A percentile compares a stretch with the other conserved stretches of the same genome.
Evolutionary conservation across 345 rosid species (phyloP).

Genomic region (Aegle marmelos): DNA sequence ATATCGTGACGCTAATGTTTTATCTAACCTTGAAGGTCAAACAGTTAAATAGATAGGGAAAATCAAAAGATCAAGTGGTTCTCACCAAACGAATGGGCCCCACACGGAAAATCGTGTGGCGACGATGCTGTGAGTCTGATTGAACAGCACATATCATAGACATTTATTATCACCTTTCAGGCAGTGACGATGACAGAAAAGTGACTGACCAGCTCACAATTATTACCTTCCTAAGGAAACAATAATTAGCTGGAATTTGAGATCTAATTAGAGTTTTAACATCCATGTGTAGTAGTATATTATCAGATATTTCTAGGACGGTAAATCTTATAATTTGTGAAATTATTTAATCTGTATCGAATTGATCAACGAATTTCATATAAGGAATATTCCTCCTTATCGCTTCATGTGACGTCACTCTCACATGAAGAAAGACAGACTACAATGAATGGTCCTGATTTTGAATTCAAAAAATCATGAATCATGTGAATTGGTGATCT

Average conservation of each 20-base stretch:
- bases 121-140: neutral
- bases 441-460: neutral
- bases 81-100: neutral
- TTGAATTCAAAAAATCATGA: neutral
- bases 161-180: neutral
- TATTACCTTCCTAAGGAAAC: neutral
- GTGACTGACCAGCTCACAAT: neutral
- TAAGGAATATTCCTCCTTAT: conserved; percentile 26
- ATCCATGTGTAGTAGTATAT: no score
- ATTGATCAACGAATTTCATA: neutral
- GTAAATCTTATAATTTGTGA: no score
- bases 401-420: neutral
- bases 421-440: neutral
- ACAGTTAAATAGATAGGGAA: neutral
- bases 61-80: neutral
- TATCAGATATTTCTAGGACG: no score
- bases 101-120: neutral
- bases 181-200: neutral
- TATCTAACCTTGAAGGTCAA: neutral
- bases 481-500: neutral
- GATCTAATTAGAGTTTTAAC: no score
- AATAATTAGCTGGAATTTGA: no score
- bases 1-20: neutral
- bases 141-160: neutral
- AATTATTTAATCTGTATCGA: no score